A percentile compares a stretch with the other conserved stretches of the same genome.
Evolutionary conservation across 2,329 filamentous ascomycete species (phyloP).

Genomic region (Macrophomina tecta): DNA sequence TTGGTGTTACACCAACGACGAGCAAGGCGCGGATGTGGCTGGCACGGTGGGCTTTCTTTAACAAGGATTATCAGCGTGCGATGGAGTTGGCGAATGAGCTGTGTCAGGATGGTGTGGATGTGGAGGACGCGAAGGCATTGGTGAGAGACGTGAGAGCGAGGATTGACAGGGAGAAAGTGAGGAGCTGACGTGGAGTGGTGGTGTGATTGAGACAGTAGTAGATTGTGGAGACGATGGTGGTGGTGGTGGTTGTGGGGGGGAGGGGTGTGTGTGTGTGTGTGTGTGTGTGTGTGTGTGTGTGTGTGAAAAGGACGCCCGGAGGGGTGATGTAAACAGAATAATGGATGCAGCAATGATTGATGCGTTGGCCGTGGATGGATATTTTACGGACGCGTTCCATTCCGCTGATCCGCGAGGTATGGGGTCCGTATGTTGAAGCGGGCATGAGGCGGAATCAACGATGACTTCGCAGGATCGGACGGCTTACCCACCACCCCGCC

Average conservation of each 20-base stretch:
- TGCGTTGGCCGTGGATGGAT: too few species aligned
- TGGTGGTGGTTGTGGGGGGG: background rate
- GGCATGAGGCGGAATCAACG: too few species aligned
- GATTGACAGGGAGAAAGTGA: constrained; percentile 58
- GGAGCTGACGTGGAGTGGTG: background rate
- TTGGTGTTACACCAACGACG: constrained; percentile 88
- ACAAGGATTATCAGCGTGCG: constrained; percentile 75
- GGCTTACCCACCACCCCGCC: too few species aligned
- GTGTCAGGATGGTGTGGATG: constrained; percentile 93
- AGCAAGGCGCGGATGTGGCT: constrained; percentile 95
- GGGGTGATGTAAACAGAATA: too few species aligned
- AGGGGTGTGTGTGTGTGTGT: too few species aligned
- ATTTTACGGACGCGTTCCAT: too few species aligned
- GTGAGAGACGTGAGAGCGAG: constrained; percentile 84
- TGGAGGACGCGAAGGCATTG: constrained; percentile 94
- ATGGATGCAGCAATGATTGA: too few species aligned
- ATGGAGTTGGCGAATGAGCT: constrained; percentile 86
- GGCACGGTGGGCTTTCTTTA: constrained; percentile 78
- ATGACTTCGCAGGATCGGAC: too few species aligned
- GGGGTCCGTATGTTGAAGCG: too few species aligned
- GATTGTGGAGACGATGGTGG: background rate
- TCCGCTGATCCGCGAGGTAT: too few species aligned
- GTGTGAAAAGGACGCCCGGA: too few species aligned
- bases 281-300: too few species aligned
- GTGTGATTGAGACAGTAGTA: background rate